Base-by-base conservation (phyloP, 2,329 filamentous ascomycete species). In the Aureobasidium uvarum region DNA sequence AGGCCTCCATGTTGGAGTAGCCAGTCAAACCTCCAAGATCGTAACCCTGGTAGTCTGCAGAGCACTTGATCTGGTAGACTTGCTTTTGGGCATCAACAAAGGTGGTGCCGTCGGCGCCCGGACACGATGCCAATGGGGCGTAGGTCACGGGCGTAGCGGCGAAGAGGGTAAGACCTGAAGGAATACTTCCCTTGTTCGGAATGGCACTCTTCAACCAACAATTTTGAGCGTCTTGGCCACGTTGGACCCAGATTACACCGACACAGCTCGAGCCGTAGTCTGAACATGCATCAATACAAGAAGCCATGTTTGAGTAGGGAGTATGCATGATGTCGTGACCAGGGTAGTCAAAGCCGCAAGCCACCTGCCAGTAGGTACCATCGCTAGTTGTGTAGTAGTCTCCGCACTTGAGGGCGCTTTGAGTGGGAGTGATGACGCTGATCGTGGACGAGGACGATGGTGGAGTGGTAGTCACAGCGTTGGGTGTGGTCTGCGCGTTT, bases 31-130 rank as follows among this genome's bases (percentile, higher is more conserved):
- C 54, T 7, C 51, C 59, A 16, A 64, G 48, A 20, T 66, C 65
- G 36, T 56, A 63, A 28, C 65, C 20, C 25, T 58, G 18, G n/a
- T 58, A 59, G 20, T 66, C 65, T 1, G 38, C 45, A 14, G 43
- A 54, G 23, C 65, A 66, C 23, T 56, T 58, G 45, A 66, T 64
- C 28, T 58, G 48, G 16, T 64, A 66, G 43, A 65, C 54, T 18
- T 65, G 51, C 18, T 56, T 56, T 31, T 56, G 41, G 7, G 43
- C 41, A 41, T 65, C 63, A n/a, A 59, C 36, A 39, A 65, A 65
- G 1, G 51, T 55, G n/a, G 39, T 54, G 7, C 52, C 46, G 18
- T 65, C 50, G 3, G 41, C 63, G n/a, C 38, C 63, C n/a, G 63
- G 63, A 48, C 63, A 65, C 5, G 63, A 41, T 11, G 36, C 54